These are phyloP conservation scores for Chalciporus piperatus DNA, from an alignment of 768 basidiomycete genomes.

Conservation along the genomic window DNA sequence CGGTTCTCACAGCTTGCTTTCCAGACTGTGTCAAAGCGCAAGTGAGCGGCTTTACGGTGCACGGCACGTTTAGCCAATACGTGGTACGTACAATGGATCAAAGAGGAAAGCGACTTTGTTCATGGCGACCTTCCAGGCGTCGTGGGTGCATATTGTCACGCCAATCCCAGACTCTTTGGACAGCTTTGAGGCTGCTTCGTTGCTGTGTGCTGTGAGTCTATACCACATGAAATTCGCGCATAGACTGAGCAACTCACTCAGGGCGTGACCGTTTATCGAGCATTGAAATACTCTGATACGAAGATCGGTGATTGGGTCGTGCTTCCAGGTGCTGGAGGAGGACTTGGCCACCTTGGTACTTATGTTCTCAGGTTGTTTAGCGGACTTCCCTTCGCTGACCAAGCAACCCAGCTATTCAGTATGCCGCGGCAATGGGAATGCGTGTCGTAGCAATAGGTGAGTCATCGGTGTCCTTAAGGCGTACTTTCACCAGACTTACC, in stretches of 20 bases:
- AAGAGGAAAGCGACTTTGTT: conserved; percentile 1
- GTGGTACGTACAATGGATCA: conserved; percentile 37
- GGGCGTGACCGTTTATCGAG: conserved; percentile 86
- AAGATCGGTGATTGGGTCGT: conserved; percentile 73
- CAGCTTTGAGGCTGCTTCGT: conserved; percentile 66
- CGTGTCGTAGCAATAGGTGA: conserved; percentile 73
- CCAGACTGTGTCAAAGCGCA: conserved; percentile 59
- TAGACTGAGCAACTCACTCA: conserved; percentile 15
- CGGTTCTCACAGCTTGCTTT: neutral
- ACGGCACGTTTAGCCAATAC: conserved; percentile 77
- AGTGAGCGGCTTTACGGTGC: conserved; percentile 67
- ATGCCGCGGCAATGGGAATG: conserved; percentile 73
- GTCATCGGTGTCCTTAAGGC: neutral
- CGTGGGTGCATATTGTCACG: conserved; percentile 70
- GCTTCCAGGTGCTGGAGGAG: conserved; percentile 76
- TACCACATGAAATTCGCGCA: neutral
- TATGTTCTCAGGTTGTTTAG: neutral
- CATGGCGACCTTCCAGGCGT: conserved; percentile 40
- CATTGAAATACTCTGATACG: conserved; percentile 68
- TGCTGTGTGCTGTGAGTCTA: conserved; percentile 65
- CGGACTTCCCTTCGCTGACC: neutral
- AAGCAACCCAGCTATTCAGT: conserved; percentile 59
- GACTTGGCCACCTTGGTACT: conserved; percentile 76
- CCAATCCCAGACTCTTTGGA: conserved; percentile 70
- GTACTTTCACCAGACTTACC: neutral